Conservation (phyloP, 1,284 basidiomycete species). For the Porphyrellus sp. region DNA sequence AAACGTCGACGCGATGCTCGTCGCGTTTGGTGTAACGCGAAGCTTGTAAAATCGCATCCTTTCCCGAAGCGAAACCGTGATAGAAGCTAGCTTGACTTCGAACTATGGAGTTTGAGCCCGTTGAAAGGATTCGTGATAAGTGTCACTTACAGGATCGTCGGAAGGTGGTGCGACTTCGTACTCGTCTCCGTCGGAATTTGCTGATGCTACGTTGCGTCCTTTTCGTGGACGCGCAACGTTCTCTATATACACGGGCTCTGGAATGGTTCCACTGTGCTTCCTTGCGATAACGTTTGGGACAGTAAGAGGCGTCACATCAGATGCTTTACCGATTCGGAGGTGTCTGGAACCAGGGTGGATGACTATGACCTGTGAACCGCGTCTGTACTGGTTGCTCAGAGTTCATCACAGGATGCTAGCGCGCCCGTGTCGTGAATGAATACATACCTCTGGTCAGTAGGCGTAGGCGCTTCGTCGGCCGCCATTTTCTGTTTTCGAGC, state of each 20-base stretch:
- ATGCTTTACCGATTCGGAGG: conserved; percentile 85
- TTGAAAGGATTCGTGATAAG: not conserved
- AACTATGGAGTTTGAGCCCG: conserved; percentile 43
- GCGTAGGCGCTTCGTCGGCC: conserved; percentile 39
- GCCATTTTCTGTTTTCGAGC: conserved; percentile 44
- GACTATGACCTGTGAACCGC: conserved; percentile 77
- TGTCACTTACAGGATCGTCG: conserved; percentile 57
- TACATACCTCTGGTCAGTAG: conserved; percentile 44
- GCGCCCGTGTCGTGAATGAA: conserved; percentile 3
- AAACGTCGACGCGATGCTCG: conserved; percentile 69
- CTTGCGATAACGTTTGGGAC: conserved; percentile 81
- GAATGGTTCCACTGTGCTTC: conserved; percentile 46
- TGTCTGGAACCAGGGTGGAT: conserved; percentile 92
- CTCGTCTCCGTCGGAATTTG: conserved; percentile 41
- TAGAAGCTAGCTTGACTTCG: conserved; percentile 68
- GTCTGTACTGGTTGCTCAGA: conserved; percentile 42
- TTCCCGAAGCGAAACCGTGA: conserved; percentile 73
- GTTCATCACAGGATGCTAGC: conserved; percentile 17
- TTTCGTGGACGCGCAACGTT: conserved; percentile 52
- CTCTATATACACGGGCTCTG: conserved; percentile 43
- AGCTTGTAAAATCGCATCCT: conserved; percentile 89
- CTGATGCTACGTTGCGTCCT: conserved; percentile 26
- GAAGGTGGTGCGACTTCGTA: conserved; percentile 43
- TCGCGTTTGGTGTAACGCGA: conserved; percentile 72
- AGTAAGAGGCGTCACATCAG: conserved; percentile 76